These are phyloP conservation scores for Trichomonas gallinae DNA, from an alignment of 208 protist species.

Conservation along the genomic window DNA sequence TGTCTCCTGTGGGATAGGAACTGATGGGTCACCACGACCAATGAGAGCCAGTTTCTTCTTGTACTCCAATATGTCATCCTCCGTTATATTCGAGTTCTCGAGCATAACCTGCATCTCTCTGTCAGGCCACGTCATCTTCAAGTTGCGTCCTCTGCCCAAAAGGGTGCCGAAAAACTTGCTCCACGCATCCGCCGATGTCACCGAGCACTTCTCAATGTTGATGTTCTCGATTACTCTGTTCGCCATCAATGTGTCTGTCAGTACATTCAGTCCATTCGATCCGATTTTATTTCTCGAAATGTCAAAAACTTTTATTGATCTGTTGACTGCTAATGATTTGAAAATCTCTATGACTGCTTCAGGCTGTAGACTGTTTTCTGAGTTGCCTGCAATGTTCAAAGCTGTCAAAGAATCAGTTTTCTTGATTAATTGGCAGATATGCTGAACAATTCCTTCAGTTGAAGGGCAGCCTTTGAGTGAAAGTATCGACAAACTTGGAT, in stretches of 20 bases:
- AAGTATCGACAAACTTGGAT: background rate
- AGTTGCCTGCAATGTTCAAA: background rate
- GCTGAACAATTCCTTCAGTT: background rate
- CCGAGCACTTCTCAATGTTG: background rate
- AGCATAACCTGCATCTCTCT: background rate
- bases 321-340: background rate
- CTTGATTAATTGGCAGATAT: background rate
- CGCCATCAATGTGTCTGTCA: background rate
- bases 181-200: background rate
- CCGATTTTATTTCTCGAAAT: background rate
- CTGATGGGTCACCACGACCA: background rate
- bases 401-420: background rate
- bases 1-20: background rate
- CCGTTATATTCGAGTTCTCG: background rate
- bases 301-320: background rate
- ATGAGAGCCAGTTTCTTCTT: background rate
- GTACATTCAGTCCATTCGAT: background rate
- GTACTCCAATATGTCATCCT: background rate
- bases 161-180: background rate
- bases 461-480: background rate
- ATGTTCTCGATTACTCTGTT: background rate
- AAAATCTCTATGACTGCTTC: background rate
- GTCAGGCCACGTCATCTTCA: background rate
- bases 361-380: background rate
- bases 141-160: background rate